Conservation (phyloP, 2,329 filamentous ascomycete genomes). For the Venturia carpophila region DNA sequence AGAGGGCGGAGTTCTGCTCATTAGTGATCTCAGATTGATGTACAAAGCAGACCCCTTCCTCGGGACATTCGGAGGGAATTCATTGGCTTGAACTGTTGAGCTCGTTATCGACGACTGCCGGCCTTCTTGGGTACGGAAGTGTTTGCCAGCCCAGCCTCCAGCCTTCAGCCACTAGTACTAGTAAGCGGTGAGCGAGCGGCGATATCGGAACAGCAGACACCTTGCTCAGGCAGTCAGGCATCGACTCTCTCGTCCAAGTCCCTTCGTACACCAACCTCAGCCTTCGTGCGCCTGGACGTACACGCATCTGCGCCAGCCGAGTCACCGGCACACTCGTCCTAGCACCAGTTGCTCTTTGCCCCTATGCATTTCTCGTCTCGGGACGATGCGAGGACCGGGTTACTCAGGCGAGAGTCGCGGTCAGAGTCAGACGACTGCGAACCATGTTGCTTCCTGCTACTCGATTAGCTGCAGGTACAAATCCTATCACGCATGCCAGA, state of each 20-base stretch:
- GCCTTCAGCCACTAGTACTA: too few species aligned
- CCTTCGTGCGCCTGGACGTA: too few species aligned
- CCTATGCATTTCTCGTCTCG: too few species aligned
- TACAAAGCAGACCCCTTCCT: neutral
- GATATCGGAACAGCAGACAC: neutral
- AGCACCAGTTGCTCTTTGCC: too few species aligned
- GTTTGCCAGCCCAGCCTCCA: too few species aligned
- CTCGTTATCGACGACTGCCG: neutral
- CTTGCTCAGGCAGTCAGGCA: too few species aligned
- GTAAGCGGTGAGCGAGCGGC: neutral
- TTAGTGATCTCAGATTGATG: neutral
- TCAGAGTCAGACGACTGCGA: neutral
- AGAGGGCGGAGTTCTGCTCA: neutral
- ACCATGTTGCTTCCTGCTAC: neutral
- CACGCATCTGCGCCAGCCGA: neutral
- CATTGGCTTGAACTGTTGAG: neutral
- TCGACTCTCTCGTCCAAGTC: too few species aligned
- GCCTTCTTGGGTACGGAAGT: too few species aligned
- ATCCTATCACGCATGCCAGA: neutral
- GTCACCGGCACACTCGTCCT: neutral
- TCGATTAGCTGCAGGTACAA: neutral
- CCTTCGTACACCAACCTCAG: too few species aligned
- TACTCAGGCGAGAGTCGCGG: neutral
- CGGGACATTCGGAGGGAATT: neutral
- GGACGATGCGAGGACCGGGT: neutral